phyloP scores from a whole-genome alignment of 2,329 filamentous ascomycete genomes.

The Diaporthe citrichinensis region DNA sequence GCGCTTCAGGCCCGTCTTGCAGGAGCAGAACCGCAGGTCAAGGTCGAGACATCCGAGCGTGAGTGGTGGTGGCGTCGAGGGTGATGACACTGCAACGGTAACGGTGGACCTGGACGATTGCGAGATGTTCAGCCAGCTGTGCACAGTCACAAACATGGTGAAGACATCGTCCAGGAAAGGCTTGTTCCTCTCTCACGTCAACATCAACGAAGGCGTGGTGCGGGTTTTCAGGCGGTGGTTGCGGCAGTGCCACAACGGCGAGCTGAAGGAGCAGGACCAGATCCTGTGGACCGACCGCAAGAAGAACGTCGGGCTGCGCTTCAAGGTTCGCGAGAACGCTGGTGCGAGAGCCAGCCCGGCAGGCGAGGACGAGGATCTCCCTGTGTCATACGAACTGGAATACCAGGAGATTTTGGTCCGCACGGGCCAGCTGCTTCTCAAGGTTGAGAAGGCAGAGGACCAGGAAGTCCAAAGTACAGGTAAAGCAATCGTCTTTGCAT shows the following conservation, averaged over 20 bases:
- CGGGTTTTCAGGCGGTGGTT: conserved; percentile 83
- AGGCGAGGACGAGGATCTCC: conserved; percentile 70
- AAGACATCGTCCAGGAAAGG: conserved; percentile 73
- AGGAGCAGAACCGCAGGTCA: conserved; percentile 63
- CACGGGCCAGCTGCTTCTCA: conserved; percentile 73
- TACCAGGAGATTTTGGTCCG: conserved; percentile 80
- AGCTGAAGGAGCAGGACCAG: conserved; percentile 45
- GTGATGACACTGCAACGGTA: conserved; percentile 66
- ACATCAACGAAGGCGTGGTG: conserved; percentile 77
- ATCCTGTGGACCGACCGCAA: conserved; percentile 79
- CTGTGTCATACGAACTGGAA: conserved; percentile 78
- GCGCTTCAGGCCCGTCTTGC: conserved; percentile 75
- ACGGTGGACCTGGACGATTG: conserved; percentile 76
- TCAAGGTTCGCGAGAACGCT: conserved; percentile 73
- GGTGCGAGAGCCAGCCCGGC: conserved; percentile 59
- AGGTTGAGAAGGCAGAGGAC: conserved; percentile 74
- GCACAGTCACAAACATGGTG: conserved; percentile 77
- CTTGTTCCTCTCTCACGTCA: conserved; percentile 75
- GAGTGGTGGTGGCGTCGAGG: conserved; percentile 39
- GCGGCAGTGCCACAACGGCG: conserved; percentile 63
- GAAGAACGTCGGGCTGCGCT: conserved; percentile 76
- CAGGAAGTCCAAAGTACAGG: conserved; percentile 72
- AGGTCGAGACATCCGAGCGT: conserved; percentile 53
- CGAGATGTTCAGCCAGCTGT: conserved; percentile 83
- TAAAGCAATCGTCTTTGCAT: conserved; percentile 77